Conservation (phyloP, 176 grass and related monocot species). For the Cenchrus purpureus region DNA sequence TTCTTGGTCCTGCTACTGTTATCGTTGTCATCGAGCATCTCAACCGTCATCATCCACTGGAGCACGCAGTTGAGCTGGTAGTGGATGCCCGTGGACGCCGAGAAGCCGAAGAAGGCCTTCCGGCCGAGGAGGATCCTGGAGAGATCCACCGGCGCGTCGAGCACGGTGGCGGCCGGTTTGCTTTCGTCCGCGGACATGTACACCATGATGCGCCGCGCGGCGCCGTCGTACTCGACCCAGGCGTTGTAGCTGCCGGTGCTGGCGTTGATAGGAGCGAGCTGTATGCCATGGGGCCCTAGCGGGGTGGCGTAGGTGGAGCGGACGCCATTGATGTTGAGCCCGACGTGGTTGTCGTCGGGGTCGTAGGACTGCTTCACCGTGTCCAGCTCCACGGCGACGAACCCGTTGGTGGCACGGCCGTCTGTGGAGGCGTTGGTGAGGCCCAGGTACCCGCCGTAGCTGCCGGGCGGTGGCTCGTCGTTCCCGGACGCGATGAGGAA, state of each 20-base stretch:
- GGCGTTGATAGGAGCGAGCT: constrained; percentile 42
- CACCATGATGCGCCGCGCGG: constrained; percentile 44
- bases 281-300: constrained; percentile 51
- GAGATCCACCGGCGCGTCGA: constrained; percentile 64
- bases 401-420: not conserved
- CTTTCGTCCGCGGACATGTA: constrained; percentile 40
- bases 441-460: constrained; percentile 54
- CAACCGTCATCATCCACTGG: too few species aligned
- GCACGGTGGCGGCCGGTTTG: constrained; percentile 42
- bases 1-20: too few species aligned
- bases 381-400: too few species aligned
- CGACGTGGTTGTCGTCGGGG: too few species aligned
- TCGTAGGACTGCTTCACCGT: too few species aligned
- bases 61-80: constrained; percentile 77
- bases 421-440: constrained; percentile 74
- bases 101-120: constrained; percentile 71
- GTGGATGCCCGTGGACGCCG: constrained; percentile 61
- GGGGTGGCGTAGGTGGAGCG: constrained; percentile 36
- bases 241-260: constrained; percentile 38
- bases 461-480: constrained; percentile 27
- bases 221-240: constrained; percentile 83
- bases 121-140: constrained; percentile 27
- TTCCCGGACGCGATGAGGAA: constrained; percentile 60
- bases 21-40: too few species aligned
- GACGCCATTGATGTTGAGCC: too few species aligned